Conservation (phyloP, 1,284 basidiomycete genomes). For the Thecaphora frezii region DNA sequence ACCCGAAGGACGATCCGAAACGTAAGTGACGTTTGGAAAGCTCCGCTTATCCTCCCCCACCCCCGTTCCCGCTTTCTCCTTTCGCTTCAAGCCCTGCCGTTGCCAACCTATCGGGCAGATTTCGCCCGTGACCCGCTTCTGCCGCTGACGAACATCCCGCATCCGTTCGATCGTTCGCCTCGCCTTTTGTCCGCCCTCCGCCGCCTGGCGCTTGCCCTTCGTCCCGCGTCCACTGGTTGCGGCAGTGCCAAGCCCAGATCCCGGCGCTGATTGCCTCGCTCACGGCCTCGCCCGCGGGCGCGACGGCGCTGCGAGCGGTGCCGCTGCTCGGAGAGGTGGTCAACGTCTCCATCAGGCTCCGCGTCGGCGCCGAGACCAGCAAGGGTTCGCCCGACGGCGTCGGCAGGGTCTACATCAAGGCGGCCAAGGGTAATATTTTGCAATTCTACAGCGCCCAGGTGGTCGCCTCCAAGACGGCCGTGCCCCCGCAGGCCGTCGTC, state of each 20-base stretch:
- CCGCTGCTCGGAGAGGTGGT: slow-evolving; percentile 41
- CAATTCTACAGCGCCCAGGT: slow-evolving; percentile 45
- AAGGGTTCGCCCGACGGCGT: slow-evolving; percentile 38
- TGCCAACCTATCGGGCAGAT: background rate
- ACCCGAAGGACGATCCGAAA: slow-evolving; percentile 34
- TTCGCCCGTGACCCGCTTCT: background rate
- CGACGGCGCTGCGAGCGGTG: slow-evolving; percentile 25
- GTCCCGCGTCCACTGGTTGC: background rate
- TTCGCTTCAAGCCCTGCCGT: no score
- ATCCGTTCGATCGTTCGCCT: no score
- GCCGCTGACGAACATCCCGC: background rate
- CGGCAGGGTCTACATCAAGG: slow-evolving; percentile 27
- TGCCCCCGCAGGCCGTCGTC: slow-evolving; percentile 24
- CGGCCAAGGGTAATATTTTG: slow-evolving; percentile 32
- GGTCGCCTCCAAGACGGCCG: slow-evolving; percentile 39
- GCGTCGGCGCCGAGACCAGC: slow-evolving; percentile 32
- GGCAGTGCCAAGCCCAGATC: slow-evolving; percentile 18
- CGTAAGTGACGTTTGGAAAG: slow-evolving; percentile 7
- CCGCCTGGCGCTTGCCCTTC: slow-evolving; percentile 10
- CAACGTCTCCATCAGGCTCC: slow-evolving; percentile 37
- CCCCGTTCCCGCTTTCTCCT: no score
- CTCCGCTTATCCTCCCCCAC: no score
- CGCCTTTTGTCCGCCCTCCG: background rate
- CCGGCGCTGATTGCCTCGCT: slow-evolving; percentile 34
- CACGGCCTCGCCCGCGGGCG: slow-evolving; percentile 16